Evolutionary conservation across 192 early-diverging fungal genomes (phyloP).

Genomic region (Rhizophagus prolifer): DNA sequence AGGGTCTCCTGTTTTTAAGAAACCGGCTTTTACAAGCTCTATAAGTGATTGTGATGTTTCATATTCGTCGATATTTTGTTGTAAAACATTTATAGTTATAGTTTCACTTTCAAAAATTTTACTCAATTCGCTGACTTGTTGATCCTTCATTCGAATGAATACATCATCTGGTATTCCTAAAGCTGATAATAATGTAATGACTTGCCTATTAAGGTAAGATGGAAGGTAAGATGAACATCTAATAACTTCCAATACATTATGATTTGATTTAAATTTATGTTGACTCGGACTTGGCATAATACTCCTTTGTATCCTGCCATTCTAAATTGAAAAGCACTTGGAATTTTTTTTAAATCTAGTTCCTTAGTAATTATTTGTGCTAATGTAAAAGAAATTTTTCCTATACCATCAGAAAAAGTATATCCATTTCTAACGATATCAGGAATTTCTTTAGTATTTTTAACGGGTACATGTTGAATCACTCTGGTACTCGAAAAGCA

Average conservation of each 20-base stretch:
- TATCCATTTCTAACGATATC: constrained; percentile 62
- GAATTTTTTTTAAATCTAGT: constrained; percentile 42
- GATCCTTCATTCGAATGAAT: constrained; percentile 51
- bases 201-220: constrained; percentile 64
- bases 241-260: constrained; percentile 58
- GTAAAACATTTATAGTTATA: constrained; percentile 38
- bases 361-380: constrained; percentile 42
- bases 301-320: constrained; percentile 68
- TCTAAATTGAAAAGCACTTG: constrained; percentile 73
- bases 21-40: constrained; percentile 48
- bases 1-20: constrained; percentile 44
- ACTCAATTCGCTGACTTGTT: constrained; percentile 40
- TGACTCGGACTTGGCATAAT: constrained; percentile 52
- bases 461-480: constrained; percentile 39
- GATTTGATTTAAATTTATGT: constrained; percentile 56
- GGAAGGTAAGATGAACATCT: constrained; percentile 49
- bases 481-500: constrained; percentile 70
- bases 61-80: constrained; percentile 46
- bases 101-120: constrained; percentile 38
- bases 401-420: constrained; percentile 76
- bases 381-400: constrained; percentile 55
- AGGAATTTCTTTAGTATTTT: constrained; percentile 45
- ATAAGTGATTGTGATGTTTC: constrained; percentile 42
- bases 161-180: constrained; percentile 58
- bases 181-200: constrained; percentile 58